These are phyloP conservation scores for Ogataea philodendri DNA, from an alignment of 805 yeast genomes.

Conservation along the genomic window DNA sequence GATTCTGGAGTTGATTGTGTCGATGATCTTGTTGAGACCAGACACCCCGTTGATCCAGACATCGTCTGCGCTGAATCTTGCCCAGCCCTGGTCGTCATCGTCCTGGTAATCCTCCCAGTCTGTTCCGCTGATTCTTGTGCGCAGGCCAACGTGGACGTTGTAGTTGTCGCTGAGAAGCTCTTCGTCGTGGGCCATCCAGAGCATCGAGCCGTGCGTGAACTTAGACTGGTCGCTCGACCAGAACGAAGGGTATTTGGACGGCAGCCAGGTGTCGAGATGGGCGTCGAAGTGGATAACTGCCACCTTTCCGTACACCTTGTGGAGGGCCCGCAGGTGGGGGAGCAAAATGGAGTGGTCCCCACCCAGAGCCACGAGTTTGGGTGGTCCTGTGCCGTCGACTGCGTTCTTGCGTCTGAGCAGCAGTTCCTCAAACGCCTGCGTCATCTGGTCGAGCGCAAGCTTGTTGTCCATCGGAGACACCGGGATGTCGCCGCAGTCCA, in stretches of 20 bases:
- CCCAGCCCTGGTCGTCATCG: slow-evolving; percentile 68
- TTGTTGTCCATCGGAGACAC: slow-evolving; percentile 58
- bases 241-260: slow-evolving; percentile 57
- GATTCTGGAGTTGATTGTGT: slow-evolving; percentile 50
- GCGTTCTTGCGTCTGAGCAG: slow-evolving; percentile 35
- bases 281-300: slow-evolving; percentile 83
- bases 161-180: slow-evolving; percentile 53
- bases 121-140: slow-evolving; percentile 68
- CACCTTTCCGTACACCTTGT: slow-evolving; percentile 60
- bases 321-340: slow-evolving; percentile 67
- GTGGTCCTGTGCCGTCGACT: slow-evolving; percentile 38
- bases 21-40: slow-evolving; percentile 46
- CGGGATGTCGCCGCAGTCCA: slow-evolving; percentile 60
- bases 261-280: slow-evolving; percentile 81
- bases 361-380: slow-evolving; percentile 69
- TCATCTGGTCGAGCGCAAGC: slow-evolving; percentile 54
- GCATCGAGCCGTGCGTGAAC: slow-evolving; percentile 82
- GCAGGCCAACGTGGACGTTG: slow-evolving; percentile 73
- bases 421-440: slow-evolving; percentile 54
- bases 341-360: slow-evolving; percentile 80
- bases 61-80: slow-evolving; percentile 68
- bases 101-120: slow-evolving; percentile 61
- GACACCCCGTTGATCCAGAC: slow-evolving; percentile 63
- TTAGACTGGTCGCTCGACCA: slow-evolving; percentile 41
- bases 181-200: slow-evolving; percentile 76